A percentile compares a stretch with the other conserved stretches of the same genome.
Conservation (phyloP, 2,329 filamentous ascomycete species). For the Stemphylium lycopersici region DNA sequence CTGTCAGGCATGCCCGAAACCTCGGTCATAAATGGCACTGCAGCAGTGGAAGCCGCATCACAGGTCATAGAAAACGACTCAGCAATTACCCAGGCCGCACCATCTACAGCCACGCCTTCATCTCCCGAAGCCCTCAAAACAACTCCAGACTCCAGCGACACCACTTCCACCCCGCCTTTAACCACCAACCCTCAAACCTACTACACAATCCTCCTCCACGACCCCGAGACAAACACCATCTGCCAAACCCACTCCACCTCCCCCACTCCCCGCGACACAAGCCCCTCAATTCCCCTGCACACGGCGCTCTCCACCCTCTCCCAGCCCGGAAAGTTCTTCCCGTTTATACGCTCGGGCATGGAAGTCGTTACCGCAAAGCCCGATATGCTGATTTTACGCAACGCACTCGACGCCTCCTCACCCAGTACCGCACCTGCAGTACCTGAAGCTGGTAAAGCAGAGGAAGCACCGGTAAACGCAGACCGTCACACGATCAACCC, state of each 20-base stretch:
- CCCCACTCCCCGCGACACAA: conserved; percentile 19
- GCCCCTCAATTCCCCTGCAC: conserved; percentile 32
- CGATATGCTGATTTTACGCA: conserved; percentile 41
- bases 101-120: background rate
- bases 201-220: conserved; percentile 38
- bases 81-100: background rate
- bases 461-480: background rate
- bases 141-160: background rate
- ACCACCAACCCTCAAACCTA: conserved; percentile 9
- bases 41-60: background rate
- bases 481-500: conserved; percentile 32
- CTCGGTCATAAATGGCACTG: background rate
- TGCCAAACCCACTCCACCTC: conserved; percentile 35
- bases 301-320: conserved; percentile 37
- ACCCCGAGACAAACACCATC: conserved; percentile 32
- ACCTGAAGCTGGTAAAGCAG: background rate
- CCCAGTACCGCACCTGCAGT: background rate
- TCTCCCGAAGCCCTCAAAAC: background rate
- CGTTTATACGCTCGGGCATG: conserved; percentile 32
- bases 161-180: background rate
- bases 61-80: background rate
- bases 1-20: background rate
- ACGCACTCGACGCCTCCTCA: conserved; percentile 11
- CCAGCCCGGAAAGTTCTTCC: conserved; percentile 38
- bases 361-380: conserved; percentile 38